Evolutionary conservation across 2,329 filamentous ascomycete species (phyloP).

Genomic region (Exutisphaerella laricina): DNA sequence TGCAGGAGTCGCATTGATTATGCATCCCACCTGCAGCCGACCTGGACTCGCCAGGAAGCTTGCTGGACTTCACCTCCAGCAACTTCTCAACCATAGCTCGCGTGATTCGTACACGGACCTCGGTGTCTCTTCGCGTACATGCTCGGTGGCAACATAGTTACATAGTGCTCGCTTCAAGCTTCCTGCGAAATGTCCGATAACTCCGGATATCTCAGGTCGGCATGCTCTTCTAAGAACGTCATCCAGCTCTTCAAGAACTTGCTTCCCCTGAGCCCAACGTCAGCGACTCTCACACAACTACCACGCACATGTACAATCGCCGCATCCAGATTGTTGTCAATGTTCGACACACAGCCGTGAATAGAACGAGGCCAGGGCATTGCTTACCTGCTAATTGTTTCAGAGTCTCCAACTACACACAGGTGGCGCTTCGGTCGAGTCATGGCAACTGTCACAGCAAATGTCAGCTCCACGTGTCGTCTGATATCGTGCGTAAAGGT

Average conservation of each 20-base stretch:
- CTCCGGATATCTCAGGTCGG: constrained; percentile 85
- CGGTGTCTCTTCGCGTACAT: background rate
- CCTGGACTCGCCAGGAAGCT: background rate
- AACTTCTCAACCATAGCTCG: no score
- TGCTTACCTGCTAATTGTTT: constrained; percentile 81
- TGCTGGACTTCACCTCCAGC: constrained; percentile 2
- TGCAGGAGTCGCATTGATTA: constrained; percentile 1
- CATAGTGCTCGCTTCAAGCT: constrained; percentile 2
- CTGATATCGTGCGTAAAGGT: background rate
- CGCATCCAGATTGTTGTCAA: no score
- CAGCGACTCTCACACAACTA: no score
- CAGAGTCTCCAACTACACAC: constrained; percentile 87
- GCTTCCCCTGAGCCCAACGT: constrained; percentile 76
- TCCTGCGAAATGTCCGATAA: constrained; percentile 39
- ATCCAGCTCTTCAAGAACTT: constrained; percentile 87
- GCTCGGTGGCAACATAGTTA: background rate
- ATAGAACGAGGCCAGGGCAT: background rate
- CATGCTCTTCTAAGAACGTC: constrained; percentile 80
- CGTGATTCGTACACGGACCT: background rate
- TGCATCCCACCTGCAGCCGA: background rate
- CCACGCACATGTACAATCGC: no score
- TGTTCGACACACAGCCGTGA: constrained; percentile 2
- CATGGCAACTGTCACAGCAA: constrained; percentile 71
- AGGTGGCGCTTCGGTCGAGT: constrained; percentile 87
- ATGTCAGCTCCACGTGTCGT: constrained; percentile 5